These are phyloP conservation scores for Gossypium schwendimanii DNA, from an alignment of 441 rosid species.

Conservation along the genomic window DNA sequence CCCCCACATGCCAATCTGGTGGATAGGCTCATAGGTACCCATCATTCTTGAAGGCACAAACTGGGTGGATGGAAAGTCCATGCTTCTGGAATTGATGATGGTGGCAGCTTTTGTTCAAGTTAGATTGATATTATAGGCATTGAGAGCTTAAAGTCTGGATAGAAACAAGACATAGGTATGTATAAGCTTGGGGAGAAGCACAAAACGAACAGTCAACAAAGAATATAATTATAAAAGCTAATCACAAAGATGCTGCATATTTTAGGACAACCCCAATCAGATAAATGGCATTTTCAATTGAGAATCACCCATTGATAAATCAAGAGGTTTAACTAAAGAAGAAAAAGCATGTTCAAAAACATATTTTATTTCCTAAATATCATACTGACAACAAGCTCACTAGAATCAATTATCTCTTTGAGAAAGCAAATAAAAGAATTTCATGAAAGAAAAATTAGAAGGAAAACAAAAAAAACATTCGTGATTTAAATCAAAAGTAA, in stretches of 20 bases:
- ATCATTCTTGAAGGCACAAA: slow-evolving; percentile 66
- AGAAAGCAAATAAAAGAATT: no score
- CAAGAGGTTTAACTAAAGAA: neutral
- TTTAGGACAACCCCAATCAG: neutral
- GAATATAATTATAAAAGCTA: neutral
- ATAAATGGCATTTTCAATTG: neutral
- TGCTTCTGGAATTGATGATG: slow-evolving; percentile 34
- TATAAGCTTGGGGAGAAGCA: neutral
- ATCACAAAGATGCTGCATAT: neutral
- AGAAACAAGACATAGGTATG: neutral
- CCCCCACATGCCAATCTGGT: slow-evolving; percentile 81
- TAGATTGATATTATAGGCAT: slow-evolving; percentile 9
- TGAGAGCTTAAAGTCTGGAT: slow-evolving; percentile 11
- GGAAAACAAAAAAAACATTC: neutral
- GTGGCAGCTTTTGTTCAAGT: slow-evolving; percentile 20
- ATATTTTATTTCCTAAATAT: no score
- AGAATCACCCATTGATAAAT: neutral
- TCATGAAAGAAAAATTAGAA: no score
- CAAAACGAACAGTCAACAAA: neutral
- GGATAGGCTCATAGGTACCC: slow-evolving; percentile 65
- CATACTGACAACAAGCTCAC: no score
- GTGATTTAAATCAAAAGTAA: neutral
- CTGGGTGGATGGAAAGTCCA: slow-evolving; percentile 74
- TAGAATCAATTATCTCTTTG: no score
- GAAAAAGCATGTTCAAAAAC: no score